Evolutionary conservation across 2,329 filamentous ascomycete genomes (phyloP).

Genomic region (Corniculantispora saksenae): DNA sequence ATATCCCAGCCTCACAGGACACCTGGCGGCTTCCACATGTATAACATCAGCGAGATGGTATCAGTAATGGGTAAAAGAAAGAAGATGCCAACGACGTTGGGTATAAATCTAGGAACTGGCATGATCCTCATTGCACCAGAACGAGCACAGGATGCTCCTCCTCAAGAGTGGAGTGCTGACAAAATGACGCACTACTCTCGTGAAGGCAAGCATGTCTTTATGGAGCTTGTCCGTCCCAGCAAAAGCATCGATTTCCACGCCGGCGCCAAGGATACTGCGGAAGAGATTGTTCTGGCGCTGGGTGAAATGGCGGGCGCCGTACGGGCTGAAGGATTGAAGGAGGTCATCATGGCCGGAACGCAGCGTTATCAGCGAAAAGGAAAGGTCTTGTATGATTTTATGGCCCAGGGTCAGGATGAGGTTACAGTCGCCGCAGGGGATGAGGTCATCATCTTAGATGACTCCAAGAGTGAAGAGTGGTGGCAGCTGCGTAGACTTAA

Average conservation of each 20-base stretch:
- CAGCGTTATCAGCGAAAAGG: conserved; percentile 75
- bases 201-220: conserved; percentile 95
- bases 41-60: conserved; percentile 97
- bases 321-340: conserved; percentile 78
- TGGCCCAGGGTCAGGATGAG: conserved; percentile 94
- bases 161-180: conserved; percentile 91
- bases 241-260: conserved; percentile 97
- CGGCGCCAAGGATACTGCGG: conserved; percentile 92
- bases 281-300: conserved; percentile 85
- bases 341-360: conserved; percentile 80
- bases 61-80: conserved; percentile 96
- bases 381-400: conserved; percentile 89
- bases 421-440: conserved; percentile 89
- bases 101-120: conserved; percentile 87
- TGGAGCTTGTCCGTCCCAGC: conserved; percentile 88
- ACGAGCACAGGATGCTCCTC: conserved; percentile 76
- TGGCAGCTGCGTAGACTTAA: conserved; percentile 91
- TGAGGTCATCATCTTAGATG: conserved; percentile 87
- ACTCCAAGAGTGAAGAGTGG: conserved; percentile 94
- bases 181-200: conserved; percentile 97
- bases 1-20: conserved; percentile 51
- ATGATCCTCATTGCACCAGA: conserved; percentile 90
- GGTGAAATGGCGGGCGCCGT: conserved; percentile 87
- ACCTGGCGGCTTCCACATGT: conserved; percentile 85
- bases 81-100: conserved; percentile 96